These are phyloP conservation scores for Venturia pyrina DNA, from an alignment of 2,329 filamentous ascomycete genomes.

Conservation along the genomic window DNA sequence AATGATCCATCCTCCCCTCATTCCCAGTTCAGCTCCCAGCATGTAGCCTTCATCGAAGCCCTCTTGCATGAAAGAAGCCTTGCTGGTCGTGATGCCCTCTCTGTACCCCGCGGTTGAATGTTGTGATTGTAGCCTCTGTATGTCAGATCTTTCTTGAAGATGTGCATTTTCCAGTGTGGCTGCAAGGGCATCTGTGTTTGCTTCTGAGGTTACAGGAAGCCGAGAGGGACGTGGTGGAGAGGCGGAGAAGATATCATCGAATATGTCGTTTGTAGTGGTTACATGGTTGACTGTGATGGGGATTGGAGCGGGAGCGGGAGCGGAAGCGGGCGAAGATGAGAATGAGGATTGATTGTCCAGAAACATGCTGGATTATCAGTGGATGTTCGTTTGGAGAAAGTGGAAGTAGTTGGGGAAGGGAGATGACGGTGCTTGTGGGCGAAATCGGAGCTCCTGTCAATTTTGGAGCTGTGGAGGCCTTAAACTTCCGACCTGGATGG, in stretches of 20 bases:
- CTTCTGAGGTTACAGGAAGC: background rate
- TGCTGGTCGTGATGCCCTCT: constrained; percentile 70
- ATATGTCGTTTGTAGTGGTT: constrained; percentile 1
- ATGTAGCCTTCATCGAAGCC: constrained; percentile 90
- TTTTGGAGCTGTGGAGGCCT: background rate
- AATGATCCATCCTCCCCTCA: constrained; percentile 62
- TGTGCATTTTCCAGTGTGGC: background rate
- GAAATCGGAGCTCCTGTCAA: background rate
- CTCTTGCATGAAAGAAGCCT: constrained; percentile 65
- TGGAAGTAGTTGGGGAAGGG: background rate
- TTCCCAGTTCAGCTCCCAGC: constrained; percentile 71
- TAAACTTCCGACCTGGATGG: background rate
- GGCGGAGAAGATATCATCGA: background rate
- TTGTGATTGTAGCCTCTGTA: constrained; percentile 61
- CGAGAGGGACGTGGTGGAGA: background rate
- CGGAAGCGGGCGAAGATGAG: background rate
- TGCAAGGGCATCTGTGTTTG: background rate
- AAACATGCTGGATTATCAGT: background rate
- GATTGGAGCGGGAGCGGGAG: background rate
- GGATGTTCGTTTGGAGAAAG: background rate
- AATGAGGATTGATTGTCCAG: background rate
- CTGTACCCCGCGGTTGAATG: constrained; percentile 84
- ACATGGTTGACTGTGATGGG: background rate
- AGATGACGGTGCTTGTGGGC: background rate
- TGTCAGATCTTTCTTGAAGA: constrained; percentile 42